Base-by-base conservation (phyloP, 164 flowering plant genomes). In the Euptelea pleiosperma region DNA sequence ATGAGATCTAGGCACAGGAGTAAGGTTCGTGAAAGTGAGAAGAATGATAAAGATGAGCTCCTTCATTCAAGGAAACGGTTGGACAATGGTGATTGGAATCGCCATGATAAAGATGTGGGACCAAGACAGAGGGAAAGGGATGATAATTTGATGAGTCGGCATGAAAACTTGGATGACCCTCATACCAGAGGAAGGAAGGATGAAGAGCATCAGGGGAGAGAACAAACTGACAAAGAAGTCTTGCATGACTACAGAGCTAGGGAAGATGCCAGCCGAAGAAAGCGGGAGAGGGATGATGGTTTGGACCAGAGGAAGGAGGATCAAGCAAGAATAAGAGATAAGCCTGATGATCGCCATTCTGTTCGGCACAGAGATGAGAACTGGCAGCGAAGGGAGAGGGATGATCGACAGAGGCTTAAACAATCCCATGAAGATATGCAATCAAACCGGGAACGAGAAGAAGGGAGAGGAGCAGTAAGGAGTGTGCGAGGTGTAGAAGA, bases 271-370 rank as follows among this genome's bases (percentile, higher is more conserved):
- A 71, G 79, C 71, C 82, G 78, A 37, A 80, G 85, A 29, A 91
- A 80, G 55, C 75, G 94, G 63, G 99, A 85, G 53, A 82, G 91
- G 60, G 96, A 80, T 70, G 97, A 83, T 48, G 46, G 70, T 42
- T 57, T 71, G 58, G 95, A 89, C 35, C 79, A 43, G 40, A 77
- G 78, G 70, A 81, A 91, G 64, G 91, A 81, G 52, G 85, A 81
- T 19, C 82, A 67, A 48, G 67, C 65, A 52, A 80, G 87, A 70
- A 36, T 56, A 8, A 80, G 88, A 69, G 91, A 86, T 22, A 71
- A 64, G 60, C 63, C 63, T 46, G 87, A 84, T 68, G 91, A 85
- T 48, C 73, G 65, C 57, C 87, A 79, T 47, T 64, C 80, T 64
- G 35, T 62, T 35, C 75, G 87, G 73, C 81, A 78, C 50, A 88